Base-by-base conservation (phyloP, 2,329 filamentous ascomycete genomes). In the Verticillium nonalfalfae region DNA sequence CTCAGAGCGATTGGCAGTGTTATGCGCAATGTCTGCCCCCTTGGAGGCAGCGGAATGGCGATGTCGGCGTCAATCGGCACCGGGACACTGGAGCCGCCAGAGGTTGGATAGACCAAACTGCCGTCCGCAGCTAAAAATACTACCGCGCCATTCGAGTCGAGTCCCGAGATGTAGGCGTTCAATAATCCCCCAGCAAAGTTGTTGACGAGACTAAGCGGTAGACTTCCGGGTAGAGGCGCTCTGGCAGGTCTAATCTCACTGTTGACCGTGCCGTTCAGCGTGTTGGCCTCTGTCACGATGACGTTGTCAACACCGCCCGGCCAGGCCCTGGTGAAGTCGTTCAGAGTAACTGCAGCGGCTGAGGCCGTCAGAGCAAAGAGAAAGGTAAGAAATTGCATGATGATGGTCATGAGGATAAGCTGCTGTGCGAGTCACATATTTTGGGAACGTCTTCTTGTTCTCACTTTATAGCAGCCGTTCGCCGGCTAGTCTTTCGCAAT, bases 161-260 rank as follows among this genome's bases (percentile, higher is more conserved):
- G 66, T 3, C 79, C 80, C 15, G 76, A 75, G 39, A 83, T 70
- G 63, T 82, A 83, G 0, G 76, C 77, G 58, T 76, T 78, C 62
- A 81, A 67, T 0, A 67, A 63, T 3, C 72, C 74, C 4, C 70
- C 70, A 13, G 65, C 64, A 52, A 79, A 73, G 64, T 80, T 81
- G 68, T 82, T 82, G 64, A 79, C 71, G 7, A 82, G 66, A 38
- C 71, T 63, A 1, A 77, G 35, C 0, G 69, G 68, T 7, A 76
- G 60, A 2, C 62, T 36, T 2, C 62, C 64, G 4, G 62, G 55
- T 14, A 66, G 38, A 14, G 61, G 21, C 7, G 31, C 10, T 5
- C 31, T 18, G 26, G 13, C 11, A 18, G 21, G 14, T 13, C 11
- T 4, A 14, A 26, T 11, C 13, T 62, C 56, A 9, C 63, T 61